A percentile compares a stretch with the other conserved stretches of the same genome.
Evolutionary conservation across 345 rosid genomes (phyloP).

Genomic region (Microthlaspi erraticum): DNA sequence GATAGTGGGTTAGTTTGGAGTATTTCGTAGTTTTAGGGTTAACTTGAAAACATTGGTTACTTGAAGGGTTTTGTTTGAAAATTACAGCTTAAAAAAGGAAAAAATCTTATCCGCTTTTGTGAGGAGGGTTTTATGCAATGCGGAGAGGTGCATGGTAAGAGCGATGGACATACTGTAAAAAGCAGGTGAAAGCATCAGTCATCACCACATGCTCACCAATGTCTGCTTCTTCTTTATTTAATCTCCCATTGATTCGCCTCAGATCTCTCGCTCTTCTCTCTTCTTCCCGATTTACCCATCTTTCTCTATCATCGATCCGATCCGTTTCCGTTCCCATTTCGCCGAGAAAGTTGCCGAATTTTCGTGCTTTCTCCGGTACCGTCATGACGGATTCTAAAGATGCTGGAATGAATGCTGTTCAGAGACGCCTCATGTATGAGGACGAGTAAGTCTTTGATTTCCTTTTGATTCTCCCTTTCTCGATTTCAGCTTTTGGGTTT

Average conservation of each 20-base stretch:
- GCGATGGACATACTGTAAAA: too few species aligned
- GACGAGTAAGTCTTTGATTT: constrained; percentile 63
- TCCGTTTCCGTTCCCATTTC: constrained; percentile 25
- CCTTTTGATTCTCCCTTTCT: not conserved
- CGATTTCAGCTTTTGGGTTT: not conserved
- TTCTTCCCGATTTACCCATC: constrained; percentile 30
- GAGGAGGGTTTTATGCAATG: not conserved
- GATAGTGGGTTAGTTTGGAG: not conserved
- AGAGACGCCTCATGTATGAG: constrained; percentile 98
- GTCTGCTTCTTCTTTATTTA: constrained; percentile 45
- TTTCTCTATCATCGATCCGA: constrained; percentile 7
- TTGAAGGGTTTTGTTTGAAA: not conserved
- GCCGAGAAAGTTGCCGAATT: constrained; percentile 39
- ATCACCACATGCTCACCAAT: constrained; percentile 37
- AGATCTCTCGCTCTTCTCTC: constrained; percentile 40
- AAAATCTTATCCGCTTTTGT: constrained; percentile 23
- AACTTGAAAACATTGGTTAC: not conserved
- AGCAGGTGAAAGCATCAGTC: constrained; percentile 2
- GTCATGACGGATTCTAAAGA: constrained; percentile 60
- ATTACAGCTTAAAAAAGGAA: not conserved
- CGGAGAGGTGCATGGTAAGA: constrained; percentile 33
- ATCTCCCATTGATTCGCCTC: constrained; percentile 40
- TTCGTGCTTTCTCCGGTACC: constrained; percentile 25
- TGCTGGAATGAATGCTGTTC: constrained; percentile 97
- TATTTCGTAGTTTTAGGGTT: not conserved